Base-by-base conservation (phyloP, 768 basidiomycete genomes). In the Pleurotus tuber-regium region DNA sequence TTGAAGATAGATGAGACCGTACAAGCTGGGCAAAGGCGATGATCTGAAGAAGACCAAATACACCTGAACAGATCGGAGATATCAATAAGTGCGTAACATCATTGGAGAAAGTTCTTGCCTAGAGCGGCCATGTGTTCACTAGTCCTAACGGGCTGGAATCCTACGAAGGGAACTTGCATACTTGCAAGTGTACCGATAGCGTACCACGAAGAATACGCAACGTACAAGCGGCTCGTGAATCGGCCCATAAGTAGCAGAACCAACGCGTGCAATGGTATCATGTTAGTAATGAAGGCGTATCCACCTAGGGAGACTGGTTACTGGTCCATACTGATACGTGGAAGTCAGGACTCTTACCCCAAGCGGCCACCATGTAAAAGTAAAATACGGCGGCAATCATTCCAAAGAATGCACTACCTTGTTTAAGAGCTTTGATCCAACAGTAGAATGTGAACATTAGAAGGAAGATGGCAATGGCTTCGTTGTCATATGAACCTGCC, bases 281-380 rank as follows among this genome's bases (percentile, higher is more conserved):
- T 99, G 78, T 99, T 99, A 40, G 97, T 99, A 68, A 99, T 99
- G 79, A 99, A 99, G 0, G 89, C 97, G 70, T 98, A 99, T 58
- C 94, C 93, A 77, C 92, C 91, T 92, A 48, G 43, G 9, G 28
- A 29, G 26, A 6, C 21, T 18, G 38, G 2, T 38, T 28, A 19
- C 12, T 16, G 43, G 41, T 9, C 55, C 23, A 50, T 47, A 16
- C 40, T 51, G 18, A 57, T 48, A 1, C n/a, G n/a, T n/a, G 51
- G 42, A 26, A 44, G 33, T 25, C 33, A 23, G 3, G 30, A 41
- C 4, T 70, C 80, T 53, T 60, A 89, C 96, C 97, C 97, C 97
- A 99, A 25, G 97, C 97, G 47, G 97, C 96, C n/a, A 99, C 97
- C 97, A 99, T 99, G 79, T 98, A 99, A 60, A 98, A 98, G 73